Conservation (phyloP, 306 rosid species). For the Dalbergia cochinchinensis region DNA sequence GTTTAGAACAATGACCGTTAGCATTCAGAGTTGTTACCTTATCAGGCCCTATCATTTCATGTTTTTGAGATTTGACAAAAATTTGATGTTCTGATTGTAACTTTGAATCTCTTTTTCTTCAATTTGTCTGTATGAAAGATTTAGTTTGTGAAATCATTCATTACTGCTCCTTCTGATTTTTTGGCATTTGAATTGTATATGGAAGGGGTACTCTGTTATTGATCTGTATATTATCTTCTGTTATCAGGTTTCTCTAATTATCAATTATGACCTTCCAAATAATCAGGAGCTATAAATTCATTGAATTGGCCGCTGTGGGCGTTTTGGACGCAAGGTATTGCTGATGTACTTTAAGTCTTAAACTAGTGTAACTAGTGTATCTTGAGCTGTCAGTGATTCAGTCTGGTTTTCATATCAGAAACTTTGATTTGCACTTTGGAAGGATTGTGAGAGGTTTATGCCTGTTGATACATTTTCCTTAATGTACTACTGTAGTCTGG, state of each 20-base stretch:
- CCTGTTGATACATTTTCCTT: neutral
- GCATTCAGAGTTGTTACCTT: neutral
- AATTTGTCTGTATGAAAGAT: neutral
- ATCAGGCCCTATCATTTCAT: neutral
- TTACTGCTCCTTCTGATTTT: neutral
- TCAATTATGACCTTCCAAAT: conserved; percentile 96
- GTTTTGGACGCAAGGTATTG: conserved; percentile 97
- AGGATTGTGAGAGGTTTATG: neutral
- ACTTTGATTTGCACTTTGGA: neutral
- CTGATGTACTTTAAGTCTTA: neutral
- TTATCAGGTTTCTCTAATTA: conserved; percentile 86
- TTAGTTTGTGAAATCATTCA: neutral
- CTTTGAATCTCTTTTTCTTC: neutral
- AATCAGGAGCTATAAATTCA: conserved; percentile 97
- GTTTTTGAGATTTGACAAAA: neutral
- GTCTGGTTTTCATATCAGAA: neutral
- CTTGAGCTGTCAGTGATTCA: too few relatives aligned
- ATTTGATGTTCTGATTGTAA: neutral
- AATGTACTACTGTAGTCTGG: neutral
- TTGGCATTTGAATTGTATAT: neutral
- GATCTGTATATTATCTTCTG: neutral
- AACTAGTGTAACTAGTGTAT: too few relatives aligned
- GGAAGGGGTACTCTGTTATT: conserved; percentile 25
- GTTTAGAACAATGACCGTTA: too few relatives aligned
- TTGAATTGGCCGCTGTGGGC: conserved; percentile 97